Evolutionary conservation across 2,329 filamentous ascomycete species (phyloP).

Genomic region (Arthrobotrys conoides): DNA sequence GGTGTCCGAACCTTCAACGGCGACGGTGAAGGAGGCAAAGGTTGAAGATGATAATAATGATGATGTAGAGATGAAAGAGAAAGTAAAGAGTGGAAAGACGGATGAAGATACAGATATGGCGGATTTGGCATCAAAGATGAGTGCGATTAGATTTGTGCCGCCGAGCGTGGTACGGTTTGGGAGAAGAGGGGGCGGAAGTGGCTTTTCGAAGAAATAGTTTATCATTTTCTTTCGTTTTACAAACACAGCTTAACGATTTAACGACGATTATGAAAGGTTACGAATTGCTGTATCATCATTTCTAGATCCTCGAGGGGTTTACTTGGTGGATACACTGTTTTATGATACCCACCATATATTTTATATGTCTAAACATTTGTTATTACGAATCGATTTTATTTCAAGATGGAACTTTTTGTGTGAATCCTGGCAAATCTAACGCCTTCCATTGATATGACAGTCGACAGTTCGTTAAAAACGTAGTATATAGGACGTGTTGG

Average conservation of each 20-base stretch:
- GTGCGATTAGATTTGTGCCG: conserved; percentile 48
- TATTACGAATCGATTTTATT: background rate
- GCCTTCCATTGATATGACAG: conserved; percentile 60
- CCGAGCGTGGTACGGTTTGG: conserved; percentile 53
- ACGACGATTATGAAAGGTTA: background rate
- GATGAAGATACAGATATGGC: conserved; percentile 48
- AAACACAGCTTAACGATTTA: background rate
- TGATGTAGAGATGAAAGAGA: background rate
- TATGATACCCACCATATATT: background rate
- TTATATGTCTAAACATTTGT: background rate
- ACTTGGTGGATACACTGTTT: no score
- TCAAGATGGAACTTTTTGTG: conserved; percentile 4
- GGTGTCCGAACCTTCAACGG: conserved; percentile 20
- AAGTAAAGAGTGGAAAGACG: background rate
- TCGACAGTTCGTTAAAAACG: conserved; percentile 56
- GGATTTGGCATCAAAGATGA: conserved; percentile 47
- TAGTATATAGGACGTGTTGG: conserved; percentile 48
- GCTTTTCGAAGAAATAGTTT: conserved; percentile 44
- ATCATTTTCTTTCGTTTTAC: background rate
- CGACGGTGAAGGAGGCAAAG: background rate
- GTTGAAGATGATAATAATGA: background rate
- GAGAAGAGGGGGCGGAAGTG: conserved; percentile 36
- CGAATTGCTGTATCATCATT: background rate
- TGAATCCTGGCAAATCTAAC: conserved; percentile 59
- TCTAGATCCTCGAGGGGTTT: background rate